Percentiles rank a stretch among this genome's conserved stretches.
These are phyloP conservation scores for Nitzschia putrida DNA, from an alignment of 108 stramenopile species.

Conservation along the genomic window DNA sequence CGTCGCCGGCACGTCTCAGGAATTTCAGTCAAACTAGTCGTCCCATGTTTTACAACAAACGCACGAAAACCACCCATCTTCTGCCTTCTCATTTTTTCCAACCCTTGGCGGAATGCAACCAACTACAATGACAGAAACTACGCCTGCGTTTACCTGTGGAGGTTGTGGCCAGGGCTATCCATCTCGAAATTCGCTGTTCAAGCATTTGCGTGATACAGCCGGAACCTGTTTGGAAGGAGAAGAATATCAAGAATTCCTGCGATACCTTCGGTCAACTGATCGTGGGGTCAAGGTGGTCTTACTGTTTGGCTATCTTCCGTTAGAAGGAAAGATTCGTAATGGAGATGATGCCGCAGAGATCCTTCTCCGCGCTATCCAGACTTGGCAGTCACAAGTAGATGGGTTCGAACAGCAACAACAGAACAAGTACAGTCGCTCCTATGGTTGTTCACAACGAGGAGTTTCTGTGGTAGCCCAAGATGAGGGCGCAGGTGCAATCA, in stretches of 20 bases:
- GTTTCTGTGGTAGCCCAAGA: constrained; percentile 63
- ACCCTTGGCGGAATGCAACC: background rate
- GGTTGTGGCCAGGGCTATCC: constrained; percentile 61
- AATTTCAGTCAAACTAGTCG: too few species aligned
- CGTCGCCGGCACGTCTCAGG: too few species aligned
- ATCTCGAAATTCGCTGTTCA: constrained; percentile 67
- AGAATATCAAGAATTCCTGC: constrained; percentile 51
- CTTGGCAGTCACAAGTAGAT: constrained; percentile 33
- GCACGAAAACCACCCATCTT: too few species aligned
- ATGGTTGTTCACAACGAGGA: constrained; percentile 51
- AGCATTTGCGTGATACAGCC: constrained; percentile 59
- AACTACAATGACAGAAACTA: background rate
- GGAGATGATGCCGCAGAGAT: constrained; percentile 67
- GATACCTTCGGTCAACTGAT: constrained; percentile 39
- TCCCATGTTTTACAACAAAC: too few species aligned
- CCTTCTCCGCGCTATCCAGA: constrained; percentile 50
- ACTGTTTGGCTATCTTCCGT: constrained; percentile 72
- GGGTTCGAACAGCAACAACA: constrained; percentile 20
- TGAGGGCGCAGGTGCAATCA: constrained; percentile 58
- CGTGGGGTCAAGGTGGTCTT: constrained; percentile 62
- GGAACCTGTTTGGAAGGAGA: constrained; percentile 63
- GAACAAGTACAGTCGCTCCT: constrained; percentile 68
- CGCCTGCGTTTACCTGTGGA: constrained; percentile 21
- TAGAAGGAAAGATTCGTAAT: constrained; percentile 17
- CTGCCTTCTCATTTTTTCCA: background rate